These are phyloP conservation scores for Copromyces sp. DNA, from an alignment of 495 filamentous ascomycete genomes.

Conservation along the genomic window DNA sequence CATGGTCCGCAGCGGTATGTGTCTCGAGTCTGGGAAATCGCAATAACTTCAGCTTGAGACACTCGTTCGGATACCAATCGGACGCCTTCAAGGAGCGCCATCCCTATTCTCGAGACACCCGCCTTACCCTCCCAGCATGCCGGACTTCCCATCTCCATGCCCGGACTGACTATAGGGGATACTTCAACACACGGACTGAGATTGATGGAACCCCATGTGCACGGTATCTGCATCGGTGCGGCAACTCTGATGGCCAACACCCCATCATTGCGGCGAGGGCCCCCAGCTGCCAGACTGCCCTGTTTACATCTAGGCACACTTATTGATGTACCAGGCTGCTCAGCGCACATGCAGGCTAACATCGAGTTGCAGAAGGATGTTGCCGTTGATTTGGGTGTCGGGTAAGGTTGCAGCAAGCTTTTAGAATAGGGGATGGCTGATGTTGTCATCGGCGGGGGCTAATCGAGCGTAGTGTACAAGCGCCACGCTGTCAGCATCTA, in stretches of 20 bases:
- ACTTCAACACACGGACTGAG: neutral
- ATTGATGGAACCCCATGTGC: neutral
- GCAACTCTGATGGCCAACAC: neutral
- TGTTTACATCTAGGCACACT: neutral
- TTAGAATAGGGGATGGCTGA: neutral
- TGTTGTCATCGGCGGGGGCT: neutral
- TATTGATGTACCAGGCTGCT: neutral
- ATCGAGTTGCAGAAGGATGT: neutral
- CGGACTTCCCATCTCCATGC: neutral
- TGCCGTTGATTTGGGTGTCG: neutral
- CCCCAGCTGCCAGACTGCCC: neutral
- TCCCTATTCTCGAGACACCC: neutral
- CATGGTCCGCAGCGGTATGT: neutral
- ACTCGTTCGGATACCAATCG: neutral
- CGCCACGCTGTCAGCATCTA: neutral
- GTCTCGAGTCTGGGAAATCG: neutral
- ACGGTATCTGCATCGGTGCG: neutral
- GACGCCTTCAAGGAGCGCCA: neutral
- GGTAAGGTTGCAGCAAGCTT: neutral
- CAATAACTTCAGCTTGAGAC: neutral
- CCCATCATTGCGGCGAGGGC: neutral
- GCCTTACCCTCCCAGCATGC: neutral
- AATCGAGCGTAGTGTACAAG: neutral
- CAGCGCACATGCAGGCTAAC: neutral
- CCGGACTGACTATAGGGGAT: neutral